Conservation (phyloP, 2,329 filamentous ascomycete genomes). For the Ophiostoma ulmi region DNA sequence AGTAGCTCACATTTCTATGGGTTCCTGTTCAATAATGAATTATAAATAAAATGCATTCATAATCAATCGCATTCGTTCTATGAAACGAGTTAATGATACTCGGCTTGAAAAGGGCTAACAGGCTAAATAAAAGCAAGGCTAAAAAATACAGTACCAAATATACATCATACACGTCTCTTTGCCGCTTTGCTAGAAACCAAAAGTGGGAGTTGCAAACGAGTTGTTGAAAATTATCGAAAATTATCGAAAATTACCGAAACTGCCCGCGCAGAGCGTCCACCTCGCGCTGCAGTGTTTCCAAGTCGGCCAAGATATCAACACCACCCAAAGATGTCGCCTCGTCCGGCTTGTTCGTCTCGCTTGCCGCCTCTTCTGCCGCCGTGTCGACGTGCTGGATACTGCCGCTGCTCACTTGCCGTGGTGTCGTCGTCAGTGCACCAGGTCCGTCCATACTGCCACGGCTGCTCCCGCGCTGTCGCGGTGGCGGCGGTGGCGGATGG, state of each 20-base stretch:
- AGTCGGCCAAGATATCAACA: slow-evolving; percentile 64
- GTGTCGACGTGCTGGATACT: slow-evolving; percentile 26
- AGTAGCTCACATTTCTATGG: not conserved
- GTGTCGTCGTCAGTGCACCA: slow-evolving; percentile 27
- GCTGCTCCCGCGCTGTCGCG: slow-evolving; percentile 45
- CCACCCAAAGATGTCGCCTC: slow-evolving; percentile 29
- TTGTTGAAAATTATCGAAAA: not conserved
- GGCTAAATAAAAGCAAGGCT: not conserved
- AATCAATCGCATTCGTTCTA: not conserved
- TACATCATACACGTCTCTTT: not conserved
- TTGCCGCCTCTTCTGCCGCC: slow-evolving; percentile 29
- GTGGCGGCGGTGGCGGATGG: slow-evolving; percentile 48
- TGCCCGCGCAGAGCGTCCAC: slow-evolving; percentile 57
- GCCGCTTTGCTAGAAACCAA: not conserved
- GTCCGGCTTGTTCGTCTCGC: not conserved
- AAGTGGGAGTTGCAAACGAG: not conserved
- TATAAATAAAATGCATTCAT: not conserved
- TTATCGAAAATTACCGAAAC: not conserved
- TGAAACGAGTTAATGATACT: not conserved
- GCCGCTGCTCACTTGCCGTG: slow-evolving; percentile 35
- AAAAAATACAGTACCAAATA: not conserved
- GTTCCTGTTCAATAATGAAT: too few species aligned
- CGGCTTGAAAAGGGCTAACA: not conserved
- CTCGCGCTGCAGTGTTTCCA: slow-evolving; percentile 67
- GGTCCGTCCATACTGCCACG: slow-evolving; percentile 40